phyloP scores from a whole-genome alignment of 805 yeast genomes.

The Nakazawaea ernobii region DNA sequence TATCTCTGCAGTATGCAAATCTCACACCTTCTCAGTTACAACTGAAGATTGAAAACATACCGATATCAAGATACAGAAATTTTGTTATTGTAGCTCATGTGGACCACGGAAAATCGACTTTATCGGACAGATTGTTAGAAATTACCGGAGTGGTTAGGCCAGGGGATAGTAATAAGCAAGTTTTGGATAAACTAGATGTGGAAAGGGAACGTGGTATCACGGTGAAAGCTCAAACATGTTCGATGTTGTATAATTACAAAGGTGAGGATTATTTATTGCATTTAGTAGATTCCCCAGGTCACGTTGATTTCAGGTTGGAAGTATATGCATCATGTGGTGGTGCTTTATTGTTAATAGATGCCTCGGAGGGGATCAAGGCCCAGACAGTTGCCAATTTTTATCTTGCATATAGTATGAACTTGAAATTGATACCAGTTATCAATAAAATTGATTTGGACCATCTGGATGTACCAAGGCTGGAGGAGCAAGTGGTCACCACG shows the following conservation, averaged over 20 bases:
- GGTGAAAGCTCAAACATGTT: constrained; percentile 93
- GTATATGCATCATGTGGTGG: constrained; percentile 98
- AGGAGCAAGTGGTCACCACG: constrained; percentile 77
- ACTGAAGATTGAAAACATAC: constrained; percentile 68
- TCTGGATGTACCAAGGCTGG: constrained; percentile 76
- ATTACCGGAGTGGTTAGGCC: constrained; percentile 83
- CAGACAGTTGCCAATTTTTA: constrained; percentile 98
- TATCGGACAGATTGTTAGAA: constrained; percentile 83
- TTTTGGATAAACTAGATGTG: constrained; percentile 86
- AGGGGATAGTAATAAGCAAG: constrained; percentile 67
- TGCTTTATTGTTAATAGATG: constrained; percentile 85
- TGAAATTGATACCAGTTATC: constrained; percentile 80
- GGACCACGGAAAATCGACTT: constrained; percentile 78
- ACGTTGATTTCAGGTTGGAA: constrained; percentile 92
- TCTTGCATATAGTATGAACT: constrained; percentile 79
- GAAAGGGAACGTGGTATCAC: constrained; percentile 96
- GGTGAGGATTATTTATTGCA: constrained; percentile 78
- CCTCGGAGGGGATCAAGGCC: constrained; percentile 94
- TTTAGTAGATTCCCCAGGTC: constrained; percentile 96
- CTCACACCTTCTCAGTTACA: constrained; percentile 26
- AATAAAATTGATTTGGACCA: constrained; percentile 88
- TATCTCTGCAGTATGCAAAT: neutral
- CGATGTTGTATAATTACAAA: constrained; percentile 74
- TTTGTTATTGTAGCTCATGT: constrained; percentile 96
- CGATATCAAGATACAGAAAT: constrained; percentile 77